Evolutionary conservation across 1,284 basidiomycete species (phyloP), one percentile per base, ranked within the genome.

Genomic region (Heterobasidion annosum): DNA sequence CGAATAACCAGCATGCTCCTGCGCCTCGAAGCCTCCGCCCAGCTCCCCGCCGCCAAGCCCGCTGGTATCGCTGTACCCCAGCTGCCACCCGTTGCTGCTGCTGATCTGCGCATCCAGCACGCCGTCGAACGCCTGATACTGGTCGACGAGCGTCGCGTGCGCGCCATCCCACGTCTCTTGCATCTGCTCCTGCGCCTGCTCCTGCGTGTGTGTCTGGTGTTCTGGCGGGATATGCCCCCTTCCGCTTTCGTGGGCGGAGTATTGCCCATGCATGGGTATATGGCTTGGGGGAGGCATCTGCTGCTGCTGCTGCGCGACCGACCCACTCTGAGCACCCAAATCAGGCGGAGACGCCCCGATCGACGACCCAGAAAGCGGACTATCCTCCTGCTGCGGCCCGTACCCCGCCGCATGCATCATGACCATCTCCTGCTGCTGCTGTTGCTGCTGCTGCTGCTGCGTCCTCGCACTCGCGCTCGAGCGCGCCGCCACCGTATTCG

Each of bases 101-200:
- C 56, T 60, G 54, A 85, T 74, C 64, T 82, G 82, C 12, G 70
- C 69, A 32, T 75, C 73, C 57, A 86, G 76, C 50, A 76, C 71
- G 0, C 76, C 79, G 8, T 83, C 79, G 61, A 87, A 85, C 42
- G 69, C 67, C 57, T 73, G 70, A 58, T 84, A 71, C 58, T 86
- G 81, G 56, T 78, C 75, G 8, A 82, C 74, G 49, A 88, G 68
- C 54, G 72, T 77, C 3, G 82, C 81, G 62, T 87, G 84, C 19
- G 81, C 77, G 25, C 59, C 58, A 13, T 62, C 63, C 54, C 67
- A 68, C 16, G 59, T 58, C 48, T 13, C 40, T 6, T 13, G 13
- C 16, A 16, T 13, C 6, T 13, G 40, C 1, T 43, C 40, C 3
- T 43, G 16, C 40, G 5, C 13, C 3, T 13, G 40, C 13, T 3